Conservation (phyloP, 352 stramenopile species). For the Phytophthora hybrid region DNA sequence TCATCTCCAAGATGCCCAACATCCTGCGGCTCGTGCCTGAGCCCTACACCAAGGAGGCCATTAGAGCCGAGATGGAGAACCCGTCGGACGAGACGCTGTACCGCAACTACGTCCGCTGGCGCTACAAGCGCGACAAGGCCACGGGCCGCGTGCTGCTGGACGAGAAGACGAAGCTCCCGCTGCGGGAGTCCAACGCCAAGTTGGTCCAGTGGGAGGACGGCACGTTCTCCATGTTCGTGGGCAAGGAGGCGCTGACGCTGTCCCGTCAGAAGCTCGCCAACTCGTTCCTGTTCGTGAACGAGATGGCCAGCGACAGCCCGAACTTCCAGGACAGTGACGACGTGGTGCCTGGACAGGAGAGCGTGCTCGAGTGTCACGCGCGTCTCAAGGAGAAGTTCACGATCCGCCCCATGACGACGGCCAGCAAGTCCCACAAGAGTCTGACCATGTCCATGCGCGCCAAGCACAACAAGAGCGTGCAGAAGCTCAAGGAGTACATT, state of each 20-base stretch:
- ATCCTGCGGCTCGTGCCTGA: constrained; percentile 84
- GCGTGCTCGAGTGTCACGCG: constrained; percentile 84
- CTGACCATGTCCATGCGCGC: constrained; percentile 91
- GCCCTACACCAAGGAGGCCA: constrained; percentile 78
- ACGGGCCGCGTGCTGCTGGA: constrained; percentile 74
- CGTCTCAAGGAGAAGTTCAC: constrained; percentile 87
- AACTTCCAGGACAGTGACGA: constrained; percentile 71
- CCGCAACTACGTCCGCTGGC: constrained; percentile 89
- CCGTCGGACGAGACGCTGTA: constrained; percentile 87
- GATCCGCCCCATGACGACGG: constrained; percentile 87
- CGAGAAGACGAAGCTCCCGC: constrained; percentile 57
- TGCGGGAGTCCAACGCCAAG: constrained; percentile 84
- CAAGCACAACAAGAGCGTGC: constrained; percentile 90
- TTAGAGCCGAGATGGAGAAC: constrained; percentile 84
- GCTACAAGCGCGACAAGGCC: constrained; percentile 69
- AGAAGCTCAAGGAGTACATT: constrained; percentile 89
- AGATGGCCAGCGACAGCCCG: constrained; percentile 72
- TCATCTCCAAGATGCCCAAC: constrained; percentile 88
- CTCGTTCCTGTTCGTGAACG: constrained; percentile 88
- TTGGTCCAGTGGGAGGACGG: constrained; percentile 90
- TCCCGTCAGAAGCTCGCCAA: constrained; percentile 89
- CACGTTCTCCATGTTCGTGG: constrained; percentile 88
- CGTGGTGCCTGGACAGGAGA: constrained; percentile 71
- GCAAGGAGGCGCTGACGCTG: constrained; percentile 81
- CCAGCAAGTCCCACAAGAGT: constrained; percentile 88